Evolutionary conservation across 805 yeast genomes (phyloP), one percentile per base, ranked within the genome.

Genomic region (Komagataella pastoris): DNA sequence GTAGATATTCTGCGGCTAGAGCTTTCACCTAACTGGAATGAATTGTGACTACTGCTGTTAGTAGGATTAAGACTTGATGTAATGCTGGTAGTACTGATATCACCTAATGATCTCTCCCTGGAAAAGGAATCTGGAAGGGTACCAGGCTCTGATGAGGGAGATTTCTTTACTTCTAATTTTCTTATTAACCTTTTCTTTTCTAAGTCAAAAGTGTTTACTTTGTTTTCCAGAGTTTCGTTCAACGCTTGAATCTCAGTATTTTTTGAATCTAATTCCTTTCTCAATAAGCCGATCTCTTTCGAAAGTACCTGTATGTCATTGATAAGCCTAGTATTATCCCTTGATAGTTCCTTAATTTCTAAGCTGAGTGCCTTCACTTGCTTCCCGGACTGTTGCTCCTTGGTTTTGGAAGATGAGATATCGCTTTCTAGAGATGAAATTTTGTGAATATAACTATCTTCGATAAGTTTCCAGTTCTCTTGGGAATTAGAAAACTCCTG

Each of bases 381-480:
- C 54, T 59, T 64, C 5, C 60, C 58, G 30, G 59, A 57, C 12
- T 53, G 58, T 17, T 63, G 45, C 55, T 68, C 67, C 46, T 62
- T 64, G 47, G 59, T 59, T 45, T 61, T 59, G 48, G 72, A 56
- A 5, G 63, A 65, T 43, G 70, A 75, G 6, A 76, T 61, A 50
- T 79, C 80, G 49, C 59, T 61, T 53, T 77, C 75, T n/a, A 75
- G 56, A 14, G 58, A 53, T 3, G 75, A 62, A 17, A 82, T 70
- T 53, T 75, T 76, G 7, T 67, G 63, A 54, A 73, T 68, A 54
- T 88, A 71, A 3, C 80, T 72, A 45, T 84, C 75, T 64, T 93
- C 97, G 47, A 88, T 81, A 17, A 80, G 69, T 52, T 84, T 82
- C 95, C 96, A 88, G 62, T 84, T 87, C 55, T 83, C 88, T 52